These are phyloP conservation scores for Penicillium egyptiacum DNA, from an alignment of 495 filamentous ascomycete species.

Conservation along the genomic window DNA sequence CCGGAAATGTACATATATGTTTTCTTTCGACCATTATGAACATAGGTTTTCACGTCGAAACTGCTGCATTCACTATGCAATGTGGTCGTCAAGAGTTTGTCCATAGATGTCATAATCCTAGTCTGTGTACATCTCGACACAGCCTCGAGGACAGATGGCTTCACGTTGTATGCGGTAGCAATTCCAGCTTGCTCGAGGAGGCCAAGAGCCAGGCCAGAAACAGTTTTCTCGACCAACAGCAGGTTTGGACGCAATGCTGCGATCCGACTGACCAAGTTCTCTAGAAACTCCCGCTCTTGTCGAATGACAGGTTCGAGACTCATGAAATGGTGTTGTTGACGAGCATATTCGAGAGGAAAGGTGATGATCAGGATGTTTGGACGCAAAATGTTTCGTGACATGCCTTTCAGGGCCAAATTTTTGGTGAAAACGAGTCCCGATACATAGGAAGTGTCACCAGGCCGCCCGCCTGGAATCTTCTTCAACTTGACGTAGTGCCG, in stretches of 20 bases:
- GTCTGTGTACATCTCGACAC: constrained; percentile 90
- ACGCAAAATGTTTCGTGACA: constrained; percentile 80
- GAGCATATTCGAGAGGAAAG: constrained; percentile 94
- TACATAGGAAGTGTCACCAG: constrained; percentile 89
- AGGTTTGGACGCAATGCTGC: constrained; percentile 78
- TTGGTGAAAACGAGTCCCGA: constrained; percentile 97
- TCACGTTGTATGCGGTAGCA: constrained; percentile 93
- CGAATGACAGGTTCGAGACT: constrained; percentile 95
- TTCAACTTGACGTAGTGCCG: constrained; percentile 99
- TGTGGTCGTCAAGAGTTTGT: constrained; percentile 85
- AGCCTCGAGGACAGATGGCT: constrained; percentile 90
- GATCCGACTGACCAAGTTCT: constrained; percentile 91
- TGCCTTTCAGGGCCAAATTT: constrained; percentile 91
- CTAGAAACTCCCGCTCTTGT: constrained; percentile 92
- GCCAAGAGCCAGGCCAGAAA: constrained; percentile 86
- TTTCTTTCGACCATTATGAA: constrained; percentile 78
- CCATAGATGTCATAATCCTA: constrained; percentile 88
- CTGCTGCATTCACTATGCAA: constrained; percentile 75
- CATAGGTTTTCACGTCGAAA: constrained; percentile 94
- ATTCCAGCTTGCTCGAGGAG: constrained; percentile 86
- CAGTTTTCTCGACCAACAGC: constrained; percentile 83
- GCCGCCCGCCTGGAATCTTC: constrained; percentile 85
- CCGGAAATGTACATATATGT: constrained; percentile 96
- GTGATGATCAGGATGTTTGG: constrained; percentile 91
- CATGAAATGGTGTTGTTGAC: constrained; percentile 97